Base-by-base conservation (phyloP, 2,329 filamentous ascomycete genomes). In the Diaporthe citri region DNA sequence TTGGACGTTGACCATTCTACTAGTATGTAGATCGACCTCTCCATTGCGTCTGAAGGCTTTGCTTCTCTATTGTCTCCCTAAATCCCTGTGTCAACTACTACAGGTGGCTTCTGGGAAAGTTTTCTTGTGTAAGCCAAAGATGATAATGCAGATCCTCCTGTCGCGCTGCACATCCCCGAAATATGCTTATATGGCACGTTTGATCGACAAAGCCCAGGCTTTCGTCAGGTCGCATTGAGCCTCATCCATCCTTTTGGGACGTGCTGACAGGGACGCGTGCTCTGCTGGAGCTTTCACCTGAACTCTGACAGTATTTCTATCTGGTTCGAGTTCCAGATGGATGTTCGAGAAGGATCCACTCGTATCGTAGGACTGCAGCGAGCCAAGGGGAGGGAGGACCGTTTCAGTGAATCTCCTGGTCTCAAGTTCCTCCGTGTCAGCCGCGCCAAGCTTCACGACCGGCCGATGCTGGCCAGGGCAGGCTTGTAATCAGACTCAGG, bases 351-450 rank as follows among this genome's bases (percentile, higher is more conserved):
- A n/a, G n/a, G 55, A 7, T 31, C 55, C 25, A 36, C 55, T 2
- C 2, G 13, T 6, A 22, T 4, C 9, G 0, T 57, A 36, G 28
- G 4, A n/a, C 20, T 57, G 7, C 55, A 36, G 8, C 20, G 55
- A 34, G 17, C 31, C 31, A 36, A 22, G 55, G 9, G 31, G 25
- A 12, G 31, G 6, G 4, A 22, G 31, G 20, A 36, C 17, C 55
- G 55, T 57, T 57, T 57, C 55, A 36, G 31, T 57, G 20, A 31
- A n/a, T 36, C 52, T 56, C 52, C 52, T 57, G 31, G 55, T 57
- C 55, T 57, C 55, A 57, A 57, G 55, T 36, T 57, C 31, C 55
- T 36, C 31, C 31, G 20, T 57, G 55, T 57, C 10, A 36, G 31
- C 31, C 52, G 34, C 20, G 55, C 55, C 55, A 57, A 55, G 55